A percentile compares a stretch with the other conserved stretches of the same genome.
Evolutionary conservation across 1,284 basidiomycete genomes (phyloP).

Genomic region (Schizophyllum amplum): DNA sequence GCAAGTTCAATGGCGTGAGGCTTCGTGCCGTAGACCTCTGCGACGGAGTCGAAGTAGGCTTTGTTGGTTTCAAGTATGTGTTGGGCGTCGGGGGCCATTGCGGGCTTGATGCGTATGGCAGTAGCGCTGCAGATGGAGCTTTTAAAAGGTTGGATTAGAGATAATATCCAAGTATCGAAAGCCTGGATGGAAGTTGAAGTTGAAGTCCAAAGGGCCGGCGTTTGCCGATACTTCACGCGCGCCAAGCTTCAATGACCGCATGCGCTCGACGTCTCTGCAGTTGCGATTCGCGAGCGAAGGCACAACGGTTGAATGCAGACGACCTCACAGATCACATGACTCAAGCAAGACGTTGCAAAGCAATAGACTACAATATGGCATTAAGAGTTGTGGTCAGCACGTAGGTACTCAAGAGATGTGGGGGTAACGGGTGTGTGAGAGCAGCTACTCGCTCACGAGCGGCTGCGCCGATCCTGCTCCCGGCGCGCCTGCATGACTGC

Average conservation of each 20-base stretch:
- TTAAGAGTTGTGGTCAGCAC: constrained; percentile 6
- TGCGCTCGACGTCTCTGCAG: background rate
- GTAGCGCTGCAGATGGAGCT: background rate
- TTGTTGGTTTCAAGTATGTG: background rate
- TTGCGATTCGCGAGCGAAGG: no score
- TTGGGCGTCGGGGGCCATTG: background rate
- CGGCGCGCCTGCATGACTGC: background rate
- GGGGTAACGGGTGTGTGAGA: background rate
- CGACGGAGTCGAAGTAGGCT: background rate
- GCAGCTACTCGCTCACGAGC: background rate
- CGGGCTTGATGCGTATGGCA: background rate
- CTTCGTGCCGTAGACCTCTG: background rate
- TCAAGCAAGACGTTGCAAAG: background rate
- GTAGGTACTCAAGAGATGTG: constrained; percentile 1
- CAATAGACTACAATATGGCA: background rate
- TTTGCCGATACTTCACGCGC: background rate
- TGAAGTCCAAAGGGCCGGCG: background rate
- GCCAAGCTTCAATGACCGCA: no score
- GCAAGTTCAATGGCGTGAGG: background rate
- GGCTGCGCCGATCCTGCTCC: background rate
- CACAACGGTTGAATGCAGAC: no score
- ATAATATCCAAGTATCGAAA: no score
- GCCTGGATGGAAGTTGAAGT: background rate
- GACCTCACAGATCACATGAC: no score
- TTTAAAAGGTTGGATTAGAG: no score